Conservation (phyloP, 768 basidiomycete genomes). For the Pulveroboletus sp. region DNA sequence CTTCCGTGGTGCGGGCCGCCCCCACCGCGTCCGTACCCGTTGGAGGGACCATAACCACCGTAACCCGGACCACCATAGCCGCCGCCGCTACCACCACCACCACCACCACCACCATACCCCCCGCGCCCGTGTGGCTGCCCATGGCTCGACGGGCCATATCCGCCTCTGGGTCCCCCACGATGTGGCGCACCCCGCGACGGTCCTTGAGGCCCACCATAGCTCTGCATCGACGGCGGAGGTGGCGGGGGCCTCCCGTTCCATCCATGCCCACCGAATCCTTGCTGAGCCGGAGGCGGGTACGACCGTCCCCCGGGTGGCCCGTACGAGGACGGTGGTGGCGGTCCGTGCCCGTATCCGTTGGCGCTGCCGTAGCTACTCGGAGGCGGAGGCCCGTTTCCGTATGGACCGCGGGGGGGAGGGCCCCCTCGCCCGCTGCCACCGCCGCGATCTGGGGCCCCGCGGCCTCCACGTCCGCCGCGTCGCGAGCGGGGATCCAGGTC, state of each 20-base stretch:
- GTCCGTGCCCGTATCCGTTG: conserved; percentile 24
- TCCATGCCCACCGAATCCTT: conserved; percentile 31
- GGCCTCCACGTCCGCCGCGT: conserved; percentile 47
- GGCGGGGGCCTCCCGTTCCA: conserved; percentile 33
- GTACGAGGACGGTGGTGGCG: conserved; percentile 17
- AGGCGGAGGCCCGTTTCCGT: conserved; percentile 15
- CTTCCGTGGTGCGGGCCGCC: conserved; percentile 31
- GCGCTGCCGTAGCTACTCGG: conserved; percentile 6
- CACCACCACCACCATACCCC: conserved; percentile 22
- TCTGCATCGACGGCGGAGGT: conserved; percentile 27
- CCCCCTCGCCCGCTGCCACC: conserved; percentile 34
- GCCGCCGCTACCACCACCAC: background rate
- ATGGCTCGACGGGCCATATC: conserved; percentile 21
- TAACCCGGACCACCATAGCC: conserved; percentile 9
- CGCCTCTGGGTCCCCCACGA: conserved; percentile 26
- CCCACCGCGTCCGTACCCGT: conserved; percentile 36
- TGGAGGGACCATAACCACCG: conserved; percentile 32
- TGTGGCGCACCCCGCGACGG: conserved; percentile 24
- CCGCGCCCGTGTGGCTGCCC: conserved; percentile 24
- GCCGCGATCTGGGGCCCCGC: conserved; percentile 37
- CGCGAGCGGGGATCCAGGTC: conserved; percentile 70
- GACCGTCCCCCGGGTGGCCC: conserved; percentile 18
- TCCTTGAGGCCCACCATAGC: conserved; percentile 33
- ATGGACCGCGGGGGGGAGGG: conserved; percentile 16
- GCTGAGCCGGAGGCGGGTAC: conserved; percentile 16